phyloP scores from a whole-genome alignment of 1,139 yeast genomes.

The Diutina mesorugosa region DNA sequence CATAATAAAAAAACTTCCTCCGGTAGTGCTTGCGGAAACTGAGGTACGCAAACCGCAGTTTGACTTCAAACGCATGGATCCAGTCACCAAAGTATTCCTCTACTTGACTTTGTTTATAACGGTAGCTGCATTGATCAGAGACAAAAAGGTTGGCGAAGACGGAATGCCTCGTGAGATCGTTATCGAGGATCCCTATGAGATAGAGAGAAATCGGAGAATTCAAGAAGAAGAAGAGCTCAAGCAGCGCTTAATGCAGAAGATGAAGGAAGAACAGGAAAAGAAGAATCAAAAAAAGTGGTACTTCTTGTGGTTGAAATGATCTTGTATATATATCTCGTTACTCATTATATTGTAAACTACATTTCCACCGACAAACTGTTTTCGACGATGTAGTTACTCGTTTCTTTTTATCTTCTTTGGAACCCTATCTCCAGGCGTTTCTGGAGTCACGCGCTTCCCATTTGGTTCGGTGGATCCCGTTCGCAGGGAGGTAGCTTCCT shows the following conservation, averaged over 20 bases:
- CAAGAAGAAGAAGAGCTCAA: neutral
- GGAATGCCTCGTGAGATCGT: neutral
- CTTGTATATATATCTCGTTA: neutral
- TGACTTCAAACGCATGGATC: constrained; percentile 39
- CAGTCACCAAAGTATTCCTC: constrained; percentile 38
- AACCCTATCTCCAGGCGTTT: neutral
- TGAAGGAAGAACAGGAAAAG: neutral
- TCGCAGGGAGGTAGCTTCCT: constrained; percentile 11
- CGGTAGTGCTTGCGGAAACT: constrained; percentile 35
- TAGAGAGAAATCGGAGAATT: neutral
- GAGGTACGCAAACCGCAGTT: constrained; percentile 36
- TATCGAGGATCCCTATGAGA: neutral
- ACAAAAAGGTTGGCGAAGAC: neutral
- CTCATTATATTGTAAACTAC: neutral
- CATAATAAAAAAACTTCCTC: constrained; percentile 17
- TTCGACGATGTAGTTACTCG: neutral
- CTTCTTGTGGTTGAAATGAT: constrained; percentile 1
- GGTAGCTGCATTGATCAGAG: constrained; percentile 23
- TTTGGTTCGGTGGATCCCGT: constrained; percentile 8
- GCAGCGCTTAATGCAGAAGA: neutral
- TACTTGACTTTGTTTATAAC: constrained; percentile 30
- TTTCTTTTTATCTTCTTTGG: neutral
- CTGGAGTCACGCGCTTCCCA: constrained; percentile 6
- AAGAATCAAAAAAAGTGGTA: constrained; percentile 1
- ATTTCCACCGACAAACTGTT: neutral